Base-by-base conservation (phyloP, 1,284 basidiomycete species). In the Sutorius eximius region DNA sequence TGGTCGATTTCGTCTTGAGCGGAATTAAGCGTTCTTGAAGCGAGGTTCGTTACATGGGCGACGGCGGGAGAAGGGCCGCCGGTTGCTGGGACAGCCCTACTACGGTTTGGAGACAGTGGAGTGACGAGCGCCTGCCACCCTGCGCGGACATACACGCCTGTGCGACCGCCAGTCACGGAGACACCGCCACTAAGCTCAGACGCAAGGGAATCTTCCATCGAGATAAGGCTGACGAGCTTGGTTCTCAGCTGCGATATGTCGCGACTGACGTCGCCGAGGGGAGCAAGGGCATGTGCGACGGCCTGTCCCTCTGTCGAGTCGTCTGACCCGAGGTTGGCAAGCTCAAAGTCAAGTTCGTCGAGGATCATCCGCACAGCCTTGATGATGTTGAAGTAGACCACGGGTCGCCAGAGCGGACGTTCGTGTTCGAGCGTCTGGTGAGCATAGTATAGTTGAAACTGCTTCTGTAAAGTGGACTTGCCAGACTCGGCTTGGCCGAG, bases 401-500 rank as follows among this genome's bases (percentile, higher is more conserved):
- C 83, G 3, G 87, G 86, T 27, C 82, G 79, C 89, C 89, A 91
- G 16, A 81, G 81, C 0, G 85, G 82, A 20, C 85, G 82, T 70
- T 88, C 86, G 53, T 75, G 71, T 55, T 91, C 87, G 44, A 91
- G 77, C 1, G 82, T 75, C 54, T 82, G 77, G 8, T 86, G 84
- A 3, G 87, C 82, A 63, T 91, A 89, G 70, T 85, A 85, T 2
- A 91, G 77, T 65, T 91, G 89, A 64, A 91, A 89, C 70, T 91
- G 87, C 62, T 89, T 90, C 64, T 87, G 86, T 9, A 91, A 76
- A 2, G 88, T 89, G 0, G 86, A 88, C 69, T 90, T 91, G 48
- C 88, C 88, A 36, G 86, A 87, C 72, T 90, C 88, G 55, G 88
- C 87, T 65, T 91, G 89, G 11, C 89, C 89, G 32, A 91, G 77